Evolutionary conservation across 495 filamentous ascomycete species (phyloP).

Genomic region (Penicillium verhagenii): DNA sequence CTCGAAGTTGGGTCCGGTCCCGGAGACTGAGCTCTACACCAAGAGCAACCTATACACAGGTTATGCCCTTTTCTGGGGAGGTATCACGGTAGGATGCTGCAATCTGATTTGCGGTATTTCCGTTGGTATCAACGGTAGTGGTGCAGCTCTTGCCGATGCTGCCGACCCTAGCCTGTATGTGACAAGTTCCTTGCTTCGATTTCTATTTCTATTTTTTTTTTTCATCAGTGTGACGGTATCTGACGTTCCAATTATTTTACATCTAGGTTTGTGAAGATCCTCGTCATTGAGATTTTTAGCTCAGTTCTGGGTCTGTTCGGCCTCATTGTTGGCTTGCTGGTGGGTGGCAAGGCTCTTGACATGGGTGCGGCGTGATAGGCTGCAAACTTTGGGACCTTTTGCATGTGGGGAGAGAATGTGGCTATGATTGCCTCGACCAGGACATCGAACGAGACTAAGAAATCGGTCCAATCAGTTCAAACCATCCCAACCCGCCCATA

Average conservation of each 20-base stretch:
- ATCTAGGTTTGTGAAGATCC: constrained; percentile 91
- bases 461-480: neutral
- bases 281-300: constrained; percentile 99
- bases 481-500: constrained; percentile 1
- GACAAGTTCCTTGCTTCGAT: neutral
- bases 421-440: constrained; percentile 4
- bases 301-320: constrained; percentile 98
- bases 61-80: constrained; percentile 93
- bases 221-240: constrained; percentile 8
- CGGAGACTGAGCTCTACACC: constrained; percentile 54
- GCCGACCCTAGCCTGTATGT: constrained; percentile 87
- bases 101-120: constrained; percentile 95
- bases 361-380: constrained; percentile 54
- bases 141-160: constrained; percentile 93
- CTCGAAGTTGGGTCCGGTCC: constrained; percentile 66
- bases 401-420: neutral
- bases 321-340: constrained; percentile 87
- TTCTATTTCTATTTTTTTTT: neutral
- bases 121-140: constrained; percentile 96
- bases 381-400: neutral
- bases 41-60: constrained; percentile 87
- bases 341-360: constrained; percentile 75
- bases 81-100: constrained; percentile 89
- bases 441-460: neutral
- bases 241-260: constrained; percentile 4